Percentiles rank a stretch among this genome's conserved stretches.
phyloP scores from a whole-genome alignment of 73 alveolate species.

The Diophrys sp. region DNA sequence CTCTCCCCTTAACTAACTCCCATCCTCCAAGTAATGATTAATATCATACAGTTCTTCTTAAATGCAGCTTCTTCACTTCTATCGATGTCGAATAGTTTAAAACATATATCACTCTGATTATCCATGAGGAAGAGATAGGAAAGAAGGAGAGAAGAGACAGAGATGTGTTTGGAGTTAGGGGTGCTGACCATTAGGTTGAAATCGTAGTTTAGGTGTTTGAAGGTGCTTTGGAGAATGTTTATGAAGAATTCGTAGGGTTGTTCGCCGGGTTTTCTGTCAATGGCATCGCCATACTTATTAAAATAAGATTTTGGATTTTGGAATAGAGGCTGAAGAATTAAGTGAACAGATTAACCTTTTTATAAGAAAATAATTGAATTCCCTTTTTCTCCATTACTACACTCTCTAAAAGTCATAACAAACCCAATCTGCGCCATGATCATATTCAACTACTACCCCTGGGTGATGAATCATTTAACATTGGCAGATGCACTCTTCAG shows the following conservation, averaged over 20 bases:
- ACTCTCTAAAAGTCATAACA: background rate
- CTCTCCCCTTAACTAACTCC: too few species aligned
- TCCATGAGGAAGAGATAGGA: constrained; percentile 8
- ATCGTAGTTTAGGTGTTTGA: background rate
- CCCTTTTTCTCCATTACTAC: too few species aligned
- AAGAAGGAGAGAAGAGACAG: constrained; percentile 17
- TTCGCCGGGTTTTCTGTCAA: background rate
- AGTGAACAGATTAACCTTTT: too few species aligned
- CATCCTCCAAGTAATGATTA: too few species aligned
- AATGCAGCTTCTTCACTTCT: background rate
- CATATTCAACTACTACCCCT: background rate
- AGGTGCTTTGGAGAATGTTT: background rate
- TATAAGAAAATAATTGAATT: too few species aligned
- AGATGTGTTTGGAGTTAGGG: background rate
- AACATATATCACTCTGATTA: constrained; percentile 3
- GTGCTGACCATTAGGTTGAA: background rate
- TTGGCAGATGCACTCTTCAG: too few species aligned
- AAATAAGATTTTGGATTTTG: too few species aligned
- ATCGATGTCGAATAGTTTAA: constrained; percentile 5
- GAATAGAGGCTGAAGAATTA: too few species aligned
- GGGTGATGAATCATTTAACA: too few species aligned
- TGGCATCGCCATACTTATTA: background rate
- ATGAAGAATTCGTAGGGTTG: background rate
- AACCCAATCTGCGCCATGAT: background rate
- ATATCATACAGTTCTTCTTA: constrained; percentile 17